Conservation (phyloP, 23 red algal species). For the Chondrus crispus region DNA sequence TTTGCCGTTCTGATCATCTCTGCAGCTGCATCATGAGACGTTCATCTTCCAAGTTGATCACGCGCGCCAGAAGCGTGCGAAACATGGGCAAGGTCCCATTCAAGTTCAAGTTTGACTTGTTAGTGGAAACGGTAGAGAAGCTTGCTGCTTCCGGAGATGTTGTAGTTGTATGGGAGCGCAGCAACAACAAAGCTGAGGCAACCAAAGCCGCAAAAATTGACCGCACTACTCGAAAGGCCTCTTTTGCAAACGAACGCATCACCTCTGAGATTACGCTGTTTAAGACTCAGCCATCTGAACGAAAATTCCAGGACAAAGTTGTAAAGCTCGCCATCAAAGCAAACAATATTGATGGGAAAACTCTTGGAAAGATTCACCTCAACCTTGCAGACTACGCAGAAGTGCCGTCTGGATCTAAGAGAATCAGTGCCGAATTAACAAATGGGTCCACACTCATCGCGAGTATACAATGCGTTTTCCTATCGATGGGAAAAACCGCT, state of each 20-base stretch:
- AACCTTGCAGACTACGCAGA: constrained; percentile 79
- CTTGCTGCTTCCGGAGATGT: constrained; percentile 49
- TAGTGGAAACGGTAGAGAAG: constrained; percentile 65
- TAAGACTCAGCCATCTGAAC: constrained; percentile 60
- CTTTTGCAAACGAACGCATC: constrained; percentile 56
- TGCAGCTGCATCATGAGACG: constrained; percentile 41
- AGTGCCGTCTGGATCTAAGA: constrained; percentile 72
- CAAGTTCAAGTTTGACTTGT: constrained; percentile 66
- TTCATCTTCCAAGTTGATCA: constrained; percentile 76
- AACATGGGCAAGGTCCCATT: constrained; percentile 71
- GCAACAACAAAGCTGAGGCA: constrained; percentile 37
- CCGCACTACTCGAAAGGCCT: constrained; percentile 55
- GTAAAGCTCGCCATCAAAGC: constrained; percentile 62
- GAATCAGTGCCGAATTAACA: constrained; percentile 61
- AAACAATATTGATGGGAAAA: constrained; percentile 61
- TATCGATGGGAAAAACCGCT: constrained; percentile 73
- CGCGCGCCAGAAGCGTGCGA: constrained; percentile 66
- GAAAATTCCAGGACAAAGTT: constrained; percentile 69
- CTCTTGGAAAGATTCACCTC: constrained; percentile 79
- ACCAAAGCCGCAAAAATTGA: constrained; percentile 69
- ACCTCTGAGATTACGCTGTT: constrained; percentile 60
- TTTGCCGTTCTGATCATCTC: neutral
- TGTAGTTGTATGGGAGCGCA: constrained; percentile 67
- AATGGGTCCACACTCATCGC: constrained; percentile 63
- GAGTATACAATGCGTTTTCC: constrained; percentile 63